Percentiles rank a stretch among this genome's conserved stretches.
These are phyloP conservation scores for Datura wrightii DNA, from an alignment of 257 asterid species.

Conservation along the genomic window DNA sequence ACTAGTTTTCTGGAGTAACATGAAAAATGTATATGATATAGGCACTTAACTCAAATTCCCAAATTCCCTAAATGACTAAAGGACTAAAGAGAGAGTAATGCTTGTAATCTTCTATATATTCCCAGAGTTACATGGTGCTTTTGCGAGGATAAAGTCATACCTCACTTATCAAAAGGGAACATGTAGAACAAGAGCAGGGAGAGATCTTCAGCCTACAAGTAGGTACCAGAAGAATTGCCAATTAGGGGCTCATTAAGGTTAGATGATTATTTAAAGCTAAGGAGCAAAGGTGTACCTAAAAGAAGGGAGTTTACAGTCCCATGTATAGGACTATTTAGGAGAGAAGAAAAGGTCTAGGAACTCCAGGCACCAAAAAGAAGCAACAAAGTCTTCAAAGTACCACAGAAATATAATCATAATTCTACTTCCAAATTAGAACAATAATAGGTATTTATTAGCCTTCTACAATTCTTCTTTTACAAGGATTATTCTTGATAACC, in stretches of 20 bases:
- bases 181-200: neutral
- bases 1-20: neutral
- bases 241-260: neutral
- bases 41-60: neutral
- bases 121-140: neutral
- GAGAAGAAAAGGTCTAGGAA: neutral
- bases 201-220: slow-evolving; percentile 18
- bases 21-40: neutral
- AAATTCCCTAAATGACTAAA: neutral
- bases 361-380: slow-evolving; percentile 25
- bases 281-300: neutral
- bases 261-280: neutral
- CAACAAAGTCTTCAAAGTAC: neutral
- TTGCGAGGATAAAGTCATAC: neutral
- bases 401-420: neutral
- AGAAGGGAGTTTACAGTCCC: neutral
- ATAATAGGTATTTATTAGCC: slow-evolving; percentile 27
- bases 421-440: slow-evolving; percentile 24
- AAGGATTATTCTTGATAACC: slow-evolving; percentile 29
- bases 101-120: neutral
- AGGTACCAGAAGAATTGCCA: neutral
- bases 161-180: neutral
- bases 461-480: slow-evolving; percentile 26
- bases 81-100: neutral
- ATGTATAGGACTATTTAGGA: neutral